Percentiles rank a stretch among this genome's conserved stretches.
Evolutionary conservation across 1,139 yeast species (phyloP).

Genomic region (Zhuliangozyma parablackwelliae): DNA sequence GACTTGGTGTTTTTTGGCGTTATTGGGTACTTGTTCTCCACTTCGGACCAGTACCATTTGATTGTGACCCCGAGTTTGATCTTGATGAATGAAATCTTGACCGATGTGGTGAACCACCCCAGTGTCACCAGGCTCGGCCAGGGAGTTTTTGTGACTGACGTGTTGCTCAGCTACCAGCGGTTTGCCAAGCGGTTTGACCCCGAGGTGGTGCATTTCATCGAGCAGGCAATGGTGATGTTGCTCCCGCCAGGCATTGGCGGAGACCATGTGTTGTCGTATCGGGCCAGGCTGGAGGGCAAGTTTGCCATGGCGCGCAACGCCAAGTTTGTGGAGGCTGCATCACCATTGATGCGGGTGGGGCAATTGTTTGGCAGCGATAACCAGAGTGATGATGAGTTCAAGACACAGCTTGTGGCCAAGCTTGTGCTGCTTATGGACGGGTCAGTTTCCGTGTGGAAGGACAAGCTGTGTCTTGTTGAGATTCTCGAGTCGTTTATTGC

Average conservation of each 20-base stretch:
- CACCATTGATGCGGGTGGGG: too few species aligned
- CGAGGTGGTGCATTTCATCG: conserved; percentile 62
- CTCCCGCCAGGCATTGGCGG: too few species aligned
- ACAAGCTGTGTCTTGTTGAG: conserved; percentile 60
- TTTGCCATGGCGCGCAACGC: conserved; percentile 5
- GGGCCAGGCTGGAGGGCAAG: not conserved
- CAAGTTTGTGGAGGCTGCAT: not conserved
- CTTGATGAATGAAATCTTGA: conserved; percentile 63
- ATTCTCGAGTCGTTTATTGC: conserved; percentile 31
- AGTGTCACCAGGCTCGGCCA: conserved; percentile 38
- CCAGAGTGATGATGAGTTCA: conserved; percentile 20
- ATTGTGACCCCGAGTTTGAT: conserved; percentile 82
- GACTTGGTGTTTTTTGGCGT: conserved; percentile 68
- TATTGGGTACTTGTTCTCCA: conserved; percentile 77
- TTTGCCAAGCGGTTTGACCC: conserved; percentile 79
- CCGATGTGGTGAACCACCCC: conserved; percentile 27
- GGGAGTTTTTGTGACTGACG: conserved; percentile 60
- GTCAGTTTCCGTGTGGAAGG: conserved; percentile 53
- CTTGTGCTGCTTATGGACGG: conserved; percentile 24
- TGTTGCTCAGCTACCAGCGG: conserved; percentile 68
- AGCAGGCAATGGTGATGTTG: conserved; percentile 29
- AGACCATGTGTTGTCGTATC: too few species aligned
- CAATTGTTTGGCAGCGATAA: not conserved
- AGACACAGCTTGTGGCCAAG: conserved; percentile 28
- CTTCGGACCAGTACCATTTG: conserved; percentile 93